These are phyloP conservation scores for Stephania yunnanensis DNA, from an alignment of 164 flowering plant species.

Conservation along the genomic window DNA sequence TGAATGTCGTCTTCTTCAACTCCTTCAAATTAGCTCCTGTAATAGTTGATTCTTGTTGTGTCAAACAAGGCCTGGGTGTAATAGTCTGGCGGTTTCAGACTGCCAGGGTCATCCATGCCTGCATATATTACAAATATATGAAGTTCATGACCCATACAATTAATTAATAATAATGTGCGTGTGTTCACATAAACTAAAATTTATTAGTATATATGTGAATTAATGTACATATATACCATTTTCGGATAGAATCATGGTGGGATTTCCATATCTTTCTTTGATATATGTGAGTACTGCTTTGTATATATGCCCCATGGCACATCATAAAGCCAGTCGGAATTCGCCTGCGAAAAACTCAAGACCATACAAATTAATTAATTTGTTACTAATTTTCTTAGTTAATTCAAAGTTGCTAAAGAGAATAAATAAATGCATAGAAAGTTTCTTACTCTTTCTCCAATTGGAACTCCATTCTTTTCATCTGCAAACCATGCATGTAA, in stretches of 20 bases:
- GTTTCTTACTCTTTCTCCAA: background rate
- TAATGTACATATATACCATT: constrained; percentile 44
- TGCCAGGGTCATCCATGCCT: constrained; percentile 13
- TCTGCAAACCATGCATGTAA: background rate
- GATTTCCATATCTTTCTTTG: constrained; percentile 55
- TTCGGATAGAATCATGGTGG: constrained; percentile 47
- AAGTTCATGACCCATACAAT: background rate
- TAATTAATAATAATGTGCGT: no score
- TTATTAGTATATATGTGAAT: no score
- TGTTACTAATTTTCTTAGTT: no score
- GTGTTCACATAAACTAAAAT: no score
- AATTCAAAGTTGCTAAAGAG: no score
- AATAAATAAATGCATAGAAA: background rate
- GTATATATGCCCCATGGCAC: constrained; percentile 73
- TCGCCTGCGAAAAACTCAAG: constrained; percentile 22
- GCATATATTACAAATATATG: background rate
- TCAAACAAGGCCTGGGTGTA: constrained; percentile 5
- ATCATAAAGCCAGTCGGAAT: constrained; percentile 58
- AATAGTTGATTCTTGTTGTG: constrained; percentile 7
- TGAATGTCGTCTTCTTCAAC: constrained; percentile 10
- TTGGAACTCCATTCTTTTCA: constrained; percentile 6
- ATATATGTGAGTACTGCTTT: constrained; percentile 49
- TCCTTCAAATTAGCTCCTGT: constrained; percentile 3
- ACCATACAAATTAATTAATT: no score
- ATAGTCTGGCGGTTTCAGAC: constrained; percentile 7